Base-by-base conservation (phyloP, 352 stramenopile genomes). In the Phytophthora rubi region DNA sequence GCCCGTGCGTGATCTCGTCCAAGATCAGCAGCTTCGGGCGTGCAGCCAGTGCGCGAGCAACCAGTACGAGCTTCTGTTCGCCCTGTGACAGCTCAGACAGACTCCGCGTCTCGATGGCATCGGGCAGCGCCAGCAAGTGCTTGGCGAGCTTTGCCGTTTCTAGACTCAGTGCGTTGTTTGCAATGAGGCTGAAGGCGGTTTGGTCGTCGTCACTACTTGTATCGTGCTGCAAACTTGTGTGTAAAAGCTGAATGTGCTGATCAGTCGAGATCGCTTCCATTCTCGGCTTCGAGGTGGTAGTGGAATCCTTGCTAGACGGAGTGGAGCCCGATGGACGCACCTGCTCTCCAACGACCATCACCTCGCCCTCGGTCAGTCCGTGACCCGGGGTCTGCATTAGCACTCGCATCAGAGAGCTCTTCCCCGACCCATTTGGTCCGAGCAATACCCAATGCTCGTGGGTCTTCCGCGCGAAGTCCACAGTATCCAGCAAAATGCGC, bases 1-100 rank as follows among this genome's bases (percentile, higher is more conserved):
- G 77, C 1, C 92, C 94, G 73, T 98, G 93, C 6, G 86, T 96
- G 48, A 96, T 92, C 79, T 98, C 94, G 72, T 98, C 94, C 42
- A 98, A 65, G 47, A 98, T 84, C 13, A 98, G 71, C 12, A 98
- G 71, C 32, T 82, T 65, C 3, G 94, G 92, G 12, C 83, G 71
- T 28, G 77, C 66, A 0, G 89, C 90, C 47, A 98, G 62, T 1
- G 93, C 85, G 2, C 81, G 83, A 33, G 89, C 92, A 61, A 98
- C 89, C 32, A 98, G 76, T 10, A 96, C 81, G 1, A 98, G 71
- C 66, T 97, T 97, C 81, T 98, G 94, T 65, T 98, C 81, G 28
- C 94, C 94, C 65, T 98, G 92, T 15, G 91, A 97, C 7, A 98
- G 76, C 5, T 88, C 67, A 10, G 75, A 66, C 33, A 98, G 91